Base-by-base conservation (phyloP, 2,329 filamentous ascomycete species). In the Aureobasidium sp. region DNA sequence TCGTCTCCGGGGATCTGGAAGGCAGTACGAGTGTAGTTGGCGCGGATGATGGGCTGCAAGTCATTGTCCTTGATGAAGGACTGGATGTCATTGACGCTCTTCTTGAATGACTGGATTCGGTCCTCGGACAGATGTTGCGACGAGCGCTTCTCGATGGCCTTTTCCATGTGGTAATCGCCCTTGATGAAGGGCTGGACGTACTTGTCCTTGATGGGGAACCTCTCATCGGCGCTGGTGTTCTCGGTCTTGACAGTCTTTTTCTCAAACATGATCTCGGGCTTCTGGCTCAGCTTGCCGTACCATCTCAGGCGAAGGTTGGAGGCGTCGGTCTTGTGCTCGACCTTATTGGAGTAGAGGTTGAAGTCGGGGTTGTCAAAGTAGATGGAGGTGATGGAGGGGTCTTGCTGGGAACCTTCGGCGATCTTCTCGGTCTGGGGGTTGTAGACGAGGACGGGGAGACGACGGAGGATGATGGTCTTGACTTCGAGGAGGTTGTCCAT, bases 1-100 rank as follows among this genome's bases (percentile, higher is more conserved):
- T 95, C 87, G 72, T 99, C 92, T 15, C 90, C 86, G 6, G 94
- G 94, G 67, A 96, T 96, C 75, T 99, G 94, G 79, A 97, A 99
- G 0, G 94, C 94, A 0, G 91, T 96, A 65, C 94, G 89, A 42
- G 87, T 89, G 74, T 97, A 97, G 76, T 96, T 96, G 65, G 94
- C 94, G 56, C 94, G 86, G 59, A 99, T 75, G 36, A 96, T 83
- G 5, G 94, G 94, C 72, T 93, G 85, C 17, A 99, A 80, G 61
- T 89, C 83, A 70, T 90, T 85, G 52, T 89, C 82, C 70, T 85
- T 84, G 72, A 97, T 86, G 69, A 96, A 93, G 0, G 81, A 79
- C 72, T 96, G 91, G 44, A 97, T 89, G 64, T 87, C 84, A 51
- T 86, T 79, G 17, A 93, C 88, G 2, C 88, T 87, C 39, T 81